Conservation (phyloP, 2,329 filamentous ascomycete genomes). For the Xylaria sp. region DNA sequence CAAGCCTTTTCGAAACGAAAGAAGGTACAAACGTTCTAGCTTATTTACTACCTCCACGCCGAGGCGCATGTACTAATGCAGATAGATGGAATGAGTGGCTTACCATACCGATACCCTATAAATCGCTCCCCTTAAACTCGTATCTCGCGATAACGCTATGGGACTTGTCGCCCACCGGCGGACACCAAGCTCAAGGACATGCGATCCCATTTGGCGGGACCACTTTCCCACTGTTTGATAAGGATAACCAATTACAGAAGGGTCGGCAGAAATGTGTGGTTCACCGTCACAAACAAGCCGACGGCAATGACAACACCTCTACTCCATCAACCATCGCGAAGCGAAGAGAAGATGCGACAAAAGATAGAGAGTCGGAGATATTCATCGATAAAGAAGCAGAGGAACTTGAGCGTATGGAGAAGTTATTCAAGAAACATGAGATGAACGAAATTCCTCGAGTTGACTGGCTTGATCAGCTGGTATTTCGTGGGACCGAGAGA, state of each 20-base stretch:
- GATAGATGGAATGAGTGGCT: conserved; percentile 95
- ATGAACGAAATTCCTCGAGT: conserved; percentile 95
- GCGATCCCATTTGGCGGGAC: conserved; percentile 94
- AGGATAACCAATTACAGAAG: conserved; percentile 89
- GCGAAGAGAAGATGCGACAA: conserved; percentile 62
- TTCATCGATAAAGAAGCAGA: conserved; percentile 76
- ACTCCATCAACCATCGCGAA: conserved; percentile 77
- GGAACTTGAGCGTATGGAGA: conserved; percentile 89
- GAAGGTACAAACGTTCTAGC: conserved; percentile 56
- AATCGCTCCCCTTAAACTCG: conserved; percentile 81
- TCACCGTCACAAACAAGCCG: conserved; percentile 83
- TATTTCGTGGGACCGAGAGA: conserved; percentile 90
- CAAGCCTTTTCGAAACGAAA: conserved; percentile 83
- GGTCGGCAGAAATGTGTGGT: conserved; percentile 91
- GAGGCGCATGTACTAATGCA: conserved; percentile 31
- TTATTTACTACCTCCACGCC: not conserved
- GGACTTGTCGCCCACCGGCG: conserved; percentile 87
- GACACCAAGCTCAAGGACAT: conserved; percentile 75
- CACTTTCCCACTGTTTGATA: conserved; percentile 90
- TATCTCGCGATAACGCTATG: conserved; percentile 93
- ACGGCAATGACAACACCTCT: conserved; percentile 81
- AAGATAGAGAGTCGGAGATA: conserved; percentile 56
- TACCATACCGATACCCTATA: conserved; percentile 84
- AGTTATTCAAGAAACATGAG: conserved; percentile 95
- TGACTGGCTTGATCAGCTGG: conserved; percentile 94